Evolutionary conservation across 192 early-diverging fungal genomes (phyloP).

Genomic region (Lunasporangiospora selenospora): DNA sequence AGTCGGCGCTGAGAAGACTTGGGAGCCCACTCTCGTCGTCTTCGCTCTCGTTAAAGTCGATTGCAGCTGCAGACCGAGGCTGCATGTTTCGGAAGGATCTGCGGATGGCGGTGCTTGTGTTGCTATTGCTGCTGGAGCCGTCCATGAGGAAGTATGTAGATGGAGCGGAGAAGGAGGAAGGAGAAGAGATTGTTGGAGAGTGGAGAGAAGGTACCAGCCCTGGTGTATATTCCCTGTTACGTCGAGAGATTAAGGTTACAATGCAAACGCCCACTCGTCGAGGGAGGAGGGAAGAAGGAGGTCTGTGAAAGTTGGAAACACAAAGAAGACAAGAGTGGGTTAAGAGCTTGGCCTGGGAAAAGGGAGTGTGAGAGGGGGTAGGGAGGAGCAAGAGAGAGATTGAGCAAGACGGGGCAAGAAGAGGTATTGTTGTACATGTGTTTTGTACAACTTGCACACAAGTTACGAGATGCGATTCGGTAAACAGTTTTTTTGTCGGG

Average conservation of each 20-base stretch:
- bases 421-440: no score
- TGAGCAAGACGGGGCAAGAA: no score
- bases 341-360: not conserved
- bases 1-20: constrained; percentile 22
- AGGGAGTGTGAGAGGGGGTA: not conserved
- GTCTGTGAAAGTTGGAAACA: no score
- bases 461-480: no score
- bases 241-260: not conserved
- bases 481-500: no score
- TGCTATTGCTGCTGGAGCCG: not conserved
- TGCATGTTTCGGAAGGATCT: constrained; percentile 22
- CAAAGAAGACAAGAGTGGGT: no score
- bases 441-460: no score
- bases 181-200: not conserved
- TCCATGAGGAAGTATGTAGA: not conserved
- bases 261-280: no score
- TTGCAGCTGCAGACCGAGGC: constrained; percentile 23
- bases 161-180: not conserved
- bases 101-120: not conserved
- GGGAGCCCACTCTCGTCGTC: constrained; percentile 11
- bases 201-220: not conserved
- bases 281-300: no score
- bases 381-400: no score
- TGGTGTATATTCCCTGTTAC: not conserved
- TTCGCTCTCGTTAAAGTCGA: constrained; percentile 30